Percentiles rank a stretch among this genome's conserved stretches.
Evolutionary conservation across 2,329 filamentous ascomycete genomes (phyloP).

Genomic region (Hyphodiscus sp.): DNA sequence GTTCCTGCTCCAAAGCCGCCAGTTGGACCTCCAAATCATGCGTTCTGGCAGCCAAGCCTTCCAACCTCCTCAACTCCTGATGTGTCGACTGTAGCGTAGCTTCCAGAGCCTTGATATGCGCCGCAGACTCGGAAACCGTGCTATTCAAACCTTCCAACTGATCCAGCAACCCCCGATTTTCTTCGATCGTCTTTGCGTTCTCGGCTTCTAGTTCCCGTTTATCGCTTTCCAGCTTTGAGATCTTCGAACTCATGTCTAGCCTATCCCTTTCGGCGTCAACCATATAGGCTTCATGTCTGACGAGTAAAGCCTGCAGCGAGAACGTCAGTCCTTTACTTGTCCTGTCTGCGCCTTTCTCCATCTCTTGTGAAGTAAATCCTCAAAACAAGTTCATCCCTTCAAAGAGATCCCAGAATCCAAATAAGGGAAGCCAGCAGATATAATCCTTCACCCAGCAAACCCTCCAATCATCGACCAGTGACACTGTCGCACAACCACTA

Average conservation of each 20-base stretch:
- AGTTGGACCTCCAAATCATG: conserved; percentile 77
- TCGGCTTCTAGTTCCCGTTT: conserved; percentile 68
- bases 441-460: neutral
- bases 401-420: neutral
- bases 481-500: too few species aligned
- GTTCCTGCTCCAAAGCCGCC: conserved; percentile 72
- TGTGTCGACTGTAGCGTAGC: conserved; percentile 72
- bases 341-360: conserved; percentile 12
- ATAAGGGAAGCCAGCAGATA: neutral
- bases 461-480: neutral
- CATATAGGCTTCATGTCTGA: conserved; percentile 91
- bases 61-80: conserved; percentile 67
- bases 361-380: neutral
- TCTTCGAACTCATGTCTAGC: conserved; percentile 9
- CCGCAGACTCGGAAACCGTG: conserved; percentile 72
- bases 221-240: conserved; percentile 44
- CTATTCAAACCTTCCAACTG: conserved; percentile 81
- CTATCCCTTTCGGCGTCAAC: conserved; percentile 32
- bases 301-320: conserved; percentile 75
- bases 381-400: neutral
- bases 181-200: conserved; percentile 73
- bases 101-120: conserved; percentile 70
- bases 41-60: conserved; percentile 66
- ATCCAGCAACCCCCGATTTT: conserved; percentile 74
- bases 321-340: conserved; percentile 55